Evolutionary conservation across 1,139 yeast genomes (phyloP), one percentile per base, ranked within the genome.

Genomic region (Suhomyces bolitotheri): DNA sequence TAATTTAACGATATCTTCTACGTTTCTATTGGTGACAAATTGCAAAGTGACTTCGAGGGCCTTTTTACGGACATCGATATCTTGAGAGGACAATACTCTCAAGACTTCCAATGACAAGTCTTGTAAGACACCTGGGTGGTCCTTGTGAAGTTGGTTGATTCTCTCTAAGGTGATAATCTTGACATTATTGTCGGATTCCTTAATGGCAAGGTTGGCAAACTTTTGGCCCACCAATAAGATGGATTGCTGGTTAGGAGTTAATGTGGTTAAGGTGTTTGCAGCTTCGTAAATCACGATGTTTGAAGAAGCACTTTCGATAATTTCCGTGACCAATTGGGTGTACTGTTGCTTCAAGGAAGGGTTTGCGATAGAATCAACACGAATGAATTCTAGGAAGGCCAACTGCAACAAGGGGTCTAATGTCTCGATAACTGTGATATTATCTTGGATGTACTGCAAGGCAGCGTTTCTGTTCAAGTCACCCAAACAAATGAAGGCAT

Each of bases 121-220:
- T 56, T 87, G 94, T 49, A 92, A 75, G 28, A 86, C 75, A 33
- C 96, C 96, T 19, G 95, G 95, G 57, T 84, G 78, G 47, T 74
- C 75, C 44, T 70, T 67, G 54, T 88, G 83, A 38, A 92, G 78
- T 35, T 84, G 88, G 50, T 78, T 79, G 44, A 92, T 82, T 60
- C 95, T 79, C 56, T 88, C 95, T 57, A 94, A 74, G 20, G 95
- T 92, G 57, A 92, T 90, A 47, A 94, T 75, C 64, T 94, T 90
- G 51, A 90, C 94, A 53, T 90, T 90, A 65, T 88, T 88, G 61
- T 92, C 97, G 14, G 96, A 76, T 60, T 89, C 97, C 58, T 84
- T 86, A 47, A 84, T 81, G 21, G 97, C 96, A 54, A 92, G 73
- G 45, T 88, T 96, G 45, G 90, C 80, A 55, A 89, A 84, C 59